Base-by-base conservation (phyloP, 1,284 basidiomycete species). In the Fistulinella cinereoalba region DNA sequence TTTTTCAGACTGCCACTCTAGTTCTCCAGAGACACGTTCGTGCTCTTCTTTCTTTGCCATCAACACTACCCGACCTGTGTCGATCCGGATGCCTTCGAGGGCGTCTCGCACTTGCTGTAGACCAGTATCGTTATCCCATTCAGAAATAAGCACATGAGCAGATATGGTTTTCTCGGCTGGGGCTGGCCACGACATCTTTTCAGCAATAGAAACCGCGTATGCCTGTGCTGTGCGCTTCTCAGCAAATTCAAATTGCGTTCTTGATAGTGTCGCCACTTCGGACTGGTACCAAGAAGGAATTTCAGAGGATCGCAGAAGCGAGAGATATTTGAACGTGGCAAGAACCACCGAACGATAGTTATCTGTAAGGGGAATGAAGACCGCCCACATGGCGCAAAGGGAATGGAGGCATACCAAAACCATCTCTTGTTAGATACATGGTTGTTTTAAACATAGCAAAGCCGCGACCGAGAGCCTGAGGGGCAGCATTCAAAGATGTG, bases 381-480 rank as follows among this genome's bases (percentile, higher is more conserved):
- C 12, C 46, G 8, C 37, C 43, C 45, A 42, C 39, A 18, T 38
- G 50, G 40, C 19, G 19, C 31, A 24, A 38, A 41, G 16, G 24
- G 41, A 49, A 44, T 33, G 43, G 40, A 22, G 28, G 72, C 86
- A 60, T 58, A 92, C 91, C 75, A 51, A 97, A 86, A 4, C 97
- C 97, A 46, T 91, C 84, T 37, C 81, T 76, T 0, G 97, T 98
- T 48, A 99, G 71, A 57, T 92, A 76, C 25, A 92, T 73, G 6
- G 82, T 85, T 33, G 92, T 70, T 67, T 92, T 95, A 73, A 98
- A 94, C 75, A 92, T 88, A 43, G 85, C 86, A 65, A 98, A 96
- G 3, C 90, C 89, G 56, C 86, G 75, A 4, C 81, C 93, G 16
- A 88, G 77, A 45, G 81, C 76, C 49, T 88, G 85, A 3, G 81